Conservation (phyloP, 2,329 filamentous ascomycete genomes). For the Aspergillus pseudonomiae region DNA sequence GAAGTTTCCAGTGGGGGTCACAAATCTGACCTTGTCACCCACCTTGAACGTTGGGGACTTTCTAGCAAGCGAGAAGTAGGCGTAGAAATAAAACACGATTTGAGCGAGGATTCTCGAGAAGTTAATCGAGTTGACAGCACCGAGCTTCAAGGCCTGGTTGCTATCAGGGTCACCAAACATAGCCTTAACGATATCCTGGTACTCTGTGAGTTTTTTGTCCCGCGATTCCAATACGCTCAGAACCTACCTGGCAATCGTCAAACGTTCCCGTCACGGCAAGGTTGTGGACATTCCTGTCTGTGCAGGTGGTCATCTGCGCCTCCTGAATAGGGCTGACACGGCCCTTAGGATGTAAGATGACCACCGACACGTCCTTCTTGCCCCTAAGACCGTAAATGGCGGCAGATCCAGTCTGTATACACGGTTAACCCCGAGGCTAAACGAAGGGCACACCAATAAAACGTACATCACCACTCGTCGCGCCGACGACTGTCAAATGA, state of each 20-base stretch:
- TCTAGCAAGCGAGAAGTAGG: constrained; percentile 79
- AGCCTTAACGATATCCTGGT: constrained; percentile 81
- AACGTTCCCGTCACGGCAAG: constrained; percentile 87
- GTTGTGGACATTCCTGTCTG: constrained; percentile 91
- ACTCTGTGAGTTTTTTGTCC: neutral
- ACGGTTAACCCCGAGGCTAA: neutral
- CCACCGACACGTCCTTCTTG: constrained; percentile 95
- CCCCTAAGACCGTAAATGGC: constrained; percentile 93
- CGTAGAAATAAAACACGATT: constrained; percentile 95
- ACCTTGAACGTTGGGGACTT: constrained; percentile 61
- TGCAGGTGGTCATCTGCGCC: constrained; percentile 93
- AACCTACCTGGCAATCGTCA: constrained; percentile 76
- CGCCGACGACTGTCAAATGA: constrained; percentile 83
- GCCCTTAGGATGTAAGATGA: constrained; percentile 91
- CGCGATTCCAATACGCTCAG: neutral
- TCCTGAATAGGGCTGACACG: constrained; percentile 91
- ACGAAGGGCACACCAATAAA: neutral
- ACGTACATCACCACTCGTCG: constrained; percentile 70
- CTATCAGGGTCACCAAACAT: constrained; percentile 84
- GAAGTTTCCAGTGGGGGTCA: constrained; percentile 95
- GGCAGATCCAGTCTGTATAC: constrained; percentile 73
- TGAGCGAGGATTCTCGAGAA: constrained; percentile 94
- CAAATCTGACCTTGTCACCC: constrained; percentile 68
- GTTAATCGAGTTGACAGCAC: constrained; percentile 96
- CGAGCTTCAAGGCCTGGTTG: constrained; percentile 81